Conservation (phyloP, 2,329 filamentous ascomycete species). For the Aspergillus intermedius region DNA sequence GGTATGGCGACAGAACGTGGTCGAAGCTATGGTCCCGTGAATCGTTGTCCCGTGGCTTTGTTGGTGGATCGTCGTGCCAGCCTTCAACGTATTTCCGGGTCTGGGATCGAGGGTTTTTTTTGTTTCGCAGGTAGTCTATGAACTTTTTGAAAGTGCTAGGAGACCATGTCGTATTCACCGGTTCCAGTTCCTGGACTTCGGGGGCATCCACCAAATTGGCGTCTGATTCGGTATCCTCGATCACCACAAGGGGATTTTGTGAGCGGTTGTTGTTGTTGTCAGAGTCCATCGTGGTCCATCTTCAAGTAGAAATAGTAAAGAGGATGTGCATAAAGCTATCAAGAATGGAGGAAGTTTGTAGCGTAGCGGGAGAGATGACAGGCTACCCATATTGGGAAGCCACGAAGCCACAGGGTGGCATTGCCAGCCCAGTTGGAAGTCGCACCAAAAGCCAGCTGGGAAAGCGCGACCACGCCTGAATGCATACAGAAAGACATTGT, state of each 20-base stretch:
- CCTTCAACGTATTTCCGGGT: constrained; percentile 28
- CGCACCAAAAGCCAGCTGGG: not conserved
- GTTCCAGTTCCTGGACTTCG: constrained; percentile 5
- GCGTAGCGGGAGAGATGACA: too few relatives aligned
- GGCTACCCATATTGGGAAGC: not conserved
- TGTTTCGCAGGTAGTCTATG: constrained; percentile 31
- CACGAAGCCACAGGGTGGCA: not conserved
- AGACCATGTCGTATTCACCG: not conserved
- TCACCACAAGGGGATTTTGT: not conserved
- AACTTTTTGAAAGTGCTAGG: constrained; percentile 32
- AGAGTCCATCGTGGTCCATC: constrained; percentile 7
- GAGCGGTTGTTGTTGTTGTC: constrained; percentile 2
- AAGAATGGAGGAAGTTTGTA: not conserved
- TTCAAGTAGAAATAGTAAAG: not conserved
- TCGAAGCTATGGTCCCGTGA: constrained; percentile 1
- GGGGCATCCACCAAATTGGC: constrained; percentile 3
- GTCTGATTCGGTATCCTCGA: constrained; percentile 1
- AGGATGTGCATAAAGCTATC: not conserved
- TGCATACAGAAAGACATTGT: not conserved
- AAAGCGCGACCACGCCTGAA: constrained; percentile 1
- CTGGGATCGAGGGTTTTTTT: constrained; percentile 16
- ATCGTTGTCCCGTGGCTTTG: too few relatives aligned
- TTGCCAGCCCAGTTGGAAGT: not conserved
- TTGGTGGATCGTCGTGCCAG: constrained; percentile 22
- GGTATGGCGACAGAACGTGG: constrained; percentile 12